Evolutionary conservation across 148 eudicot genomes (phyloP).

Genomic region (Spergularia marina): DNA sequence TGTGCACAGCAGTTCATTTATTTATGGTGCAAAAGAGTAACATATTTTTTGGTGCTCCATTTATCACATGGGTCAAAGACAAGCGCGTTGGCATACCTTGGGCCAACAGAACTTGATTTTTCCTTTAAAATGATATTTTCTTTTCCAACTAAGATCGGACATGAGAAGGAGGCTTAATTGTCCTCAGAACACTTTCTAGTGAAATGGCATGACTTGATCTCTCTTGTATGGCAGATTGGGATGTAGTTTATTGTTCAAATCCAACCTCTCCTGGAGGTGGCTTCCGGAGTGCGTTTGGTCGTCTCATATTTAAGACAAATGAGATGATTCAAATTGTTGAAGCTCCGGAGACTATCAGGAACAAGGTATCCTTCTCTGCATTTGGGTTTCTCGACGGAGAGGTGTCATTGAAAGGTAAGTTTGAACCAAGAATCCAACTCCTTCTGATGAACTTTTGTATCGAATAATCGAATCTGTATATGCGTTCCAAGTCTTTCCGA

Average conservation of each 20-base stretch:
- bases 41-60: neutral
- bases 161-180: too few relatives aligned
- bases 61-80: neutral
- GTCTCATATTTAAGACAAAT: conserved; percentile 74
- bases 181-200: neutral
- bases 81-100: neutral
- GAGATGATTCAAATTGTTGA: conserved; percentile 93
- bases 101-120: too few relatives aligned
- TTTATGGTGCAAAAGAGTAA: neutral
- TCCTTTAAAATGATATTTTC: too few relatives aligned
- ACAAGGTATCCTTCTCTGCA: conserved; percentile 72
- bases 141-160: too few relatives aligned
- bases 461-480: too few relatives aligned
- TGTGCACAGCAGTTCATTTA: neutral
- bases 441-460: neutral
- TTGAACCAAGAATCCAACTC: conserved; percentile 3
- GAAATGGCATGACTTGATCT: neutral
- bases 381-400: conserved; percentile 87
- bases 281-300: conserved; percentile 84
- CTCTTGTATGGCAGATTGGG: conserved; percentile 68
- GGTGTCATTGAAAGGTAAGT: conserved; percentile 81
- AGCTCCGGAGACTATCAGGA: conserved; percentile 78
- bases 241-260: conserved; percentile 85
- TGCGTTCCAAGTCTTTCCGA: too few relatives aligned
- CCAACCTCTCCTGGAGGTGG: conserved; percentile 99